Base-by-base conservation (phyloP, 2,329 filamentous ascomycete species). In the Stachybotrys elegans region DNA sequence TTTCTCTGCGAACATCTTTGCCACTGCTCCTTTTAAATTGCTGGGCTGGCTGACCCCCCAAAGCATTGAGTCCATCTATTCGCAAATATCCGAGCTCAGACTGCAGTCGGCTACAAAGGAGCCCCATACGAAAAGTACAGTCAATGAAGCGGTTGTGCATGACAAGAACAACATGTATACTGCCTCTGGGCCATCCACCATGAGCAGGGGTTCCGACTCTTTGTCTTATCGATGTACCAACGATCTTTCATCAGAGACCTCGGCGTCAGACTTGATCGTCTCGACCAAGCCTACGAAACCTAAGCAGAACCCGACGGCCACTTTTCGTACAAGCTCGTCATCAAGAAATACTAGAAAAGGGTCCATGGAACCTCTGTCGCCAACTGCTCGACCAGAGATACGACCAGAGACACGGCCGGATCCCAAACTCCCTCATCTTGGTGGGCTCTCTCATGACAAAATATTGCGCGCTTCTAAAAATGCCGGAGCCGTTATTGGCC, bases 1-100 rank as follows among this genome's bases (percentile, higher is more conserved):
- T 0, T 80, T 82, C 54, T 74, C 78, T 7, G 78, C 78, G 6
- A 82, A 82, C 49, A 66, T 84, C 7, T 84, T 86, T 53, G 79
- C 75, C 6, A 83, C 81, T 1, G 76, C 78, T 11, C 76, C 83
- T 11, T 81, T 85, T 60, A 84, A 81, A 54, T 85, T 85, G 79
- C 55, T 86, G 4, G 82, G 86, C 57, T 86, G 81, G 81, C 64
- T 86, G n/a, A 81, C 80, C 2, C 80, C 80, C 1, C 70, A 71
- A 43, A 74, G 71, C n/a, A 57, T 81, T 4, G 69, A 72, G 17
- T 65, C 68, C 9, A 71, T 81, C 13, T 7, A 27, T 4, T 50
- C n/a, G 44, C 51, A 17, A 8, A 16, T 34, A 16, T 34, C 31
- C 14, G 14, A 34, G 8, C 31, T 34, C 3, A 17, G 31, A 13